phyloP scores from a whole-genome alignment of 2,329 filamentous ascomycete species.

The Myriosclerotinia duriaeana region DNA sequence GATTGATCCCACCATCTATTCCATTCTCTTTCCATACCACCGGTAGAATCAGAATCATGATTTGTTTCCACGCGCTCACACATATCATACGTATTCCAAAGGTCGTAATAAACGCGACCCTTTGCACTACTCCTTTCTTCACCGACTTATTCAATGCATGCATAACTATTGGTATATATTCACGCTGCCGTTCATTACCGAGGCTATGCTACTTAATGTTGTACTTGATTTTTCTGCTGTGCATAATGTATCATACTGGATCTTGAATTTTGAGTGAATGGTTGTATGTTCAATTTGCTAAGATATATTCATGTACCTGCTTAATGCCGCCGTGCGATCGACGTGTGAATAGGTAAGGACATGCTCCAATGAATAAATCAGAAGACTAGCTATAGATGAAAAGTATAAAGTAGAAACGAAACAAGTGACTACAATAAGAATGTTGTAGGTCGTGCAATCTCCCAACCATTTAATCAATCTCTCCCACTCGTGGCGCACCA shows the following conservation, averaged over 20 bases:
- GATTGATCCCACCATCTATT: background rate
- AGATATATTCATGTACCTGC: constrained; percentile 1
- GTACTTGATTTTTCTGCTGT: constrained; percentile 1
- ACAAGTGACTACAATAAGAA: constrained; percentile 1
- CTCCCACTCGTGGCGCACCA: constrained; percentile 38
- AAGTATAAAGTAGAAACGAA: constrained; percentile 7
- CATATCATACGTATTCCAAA: too few species aligned
- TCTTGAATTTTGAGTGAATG: background rate
- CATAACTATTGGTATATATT: constrained; percentile 14
- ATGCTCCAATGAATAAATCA: background rate
- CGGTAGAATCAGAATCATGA: background rate
- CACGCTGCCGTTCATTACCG: background rate
- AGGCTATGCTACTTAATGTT: constrained; percentile 2
- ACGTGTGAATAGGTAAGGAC: background rate
- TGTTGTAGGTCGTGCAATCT: background rate
- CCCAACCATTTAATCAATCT: constrained; percentile 32
- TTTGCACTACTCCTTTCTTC: background rate
- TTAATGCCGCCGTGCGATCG: background rate
- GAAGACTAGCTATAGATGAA: constrained; percentile 7
- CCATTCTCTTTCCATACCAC: background rate
- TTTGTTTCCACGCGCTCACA: background rate
- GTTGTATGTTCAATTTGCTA: constrained; percentile 2
- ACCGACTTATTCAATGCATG: background rate
- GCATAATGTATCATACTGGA: constrained; percentile 19
- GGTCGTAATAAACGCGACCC: constrained; percentile 8